Evolutionary conservation across 2,329 filamentous ascomycete species (phyloP).

Genomic region (Fusarium napiforme): DNA sequence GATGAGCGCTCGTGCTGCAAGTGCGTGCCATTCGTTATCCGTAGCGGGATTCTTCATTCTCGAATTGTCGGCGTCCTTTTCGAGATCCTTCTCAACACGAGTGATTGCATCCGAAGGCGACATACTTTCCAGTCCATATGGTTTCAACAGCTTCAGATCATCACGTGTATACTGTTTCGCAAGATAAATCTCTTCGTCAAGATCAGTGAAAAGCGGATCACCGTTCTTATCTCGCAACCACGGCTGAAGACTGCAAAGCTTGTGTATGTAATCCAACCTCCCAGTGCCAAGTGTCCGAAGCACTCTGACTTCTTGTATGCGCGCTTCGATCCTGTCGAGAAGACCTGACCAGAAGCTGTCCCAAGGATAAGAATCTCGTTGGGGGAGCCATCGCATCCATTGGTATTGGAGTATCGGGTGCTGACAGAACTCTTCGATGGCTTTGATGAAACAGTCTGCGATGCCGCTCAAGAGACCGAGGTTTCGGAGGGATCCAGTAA

Average conservation of each 20-base stretch:
- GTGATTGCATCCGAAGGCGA: not conserved
- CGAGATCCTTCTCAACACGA: conserved; percentile 23
- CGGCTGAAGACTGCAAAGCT: conserved; percentile 8
- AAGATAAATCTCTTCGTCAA: conserved; percentile 25
- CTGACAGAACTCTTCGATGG: conserved; percentile 52
- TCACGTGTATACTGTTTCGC: conserved; percentile 23
- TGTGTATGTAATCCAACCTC: conserved; percentile 6
- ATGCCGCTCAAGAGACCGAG: conserved; percentile 48
- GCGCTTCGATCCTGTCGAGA: conserved; percentile 37
- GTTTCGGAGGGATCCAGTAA: conserved; percentile 53
- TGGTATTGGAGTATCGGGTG: conserved; percentile 52
- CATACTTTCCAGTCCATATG: conserved; percentile 16
- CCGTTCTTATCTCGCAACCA: conserved; percentile 25
- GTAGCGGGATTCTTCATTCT: conserved; percentile 22
- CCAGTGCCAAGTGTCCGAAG: conserved; percentile 17
- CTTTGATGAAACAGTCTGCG: conserved; percentile 52
- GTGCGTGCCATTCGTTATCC: conserved; percentile 27
- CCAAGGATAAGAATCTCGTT: conserved; percentile 33
- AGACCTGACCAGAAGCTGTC: conserved; percentile 45
- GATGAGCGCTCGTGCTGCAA: conserved; percentile 22
- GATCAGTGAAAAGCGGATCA: conserved; percentile 31
- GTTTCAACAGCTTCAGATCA: conserved; percentile 2
- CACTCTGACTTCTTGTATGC: conserved; percentile 14
- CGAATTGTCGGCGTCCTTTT: not conserved
- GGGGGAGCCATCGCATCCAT: conserved; percentile 60